Conservation (phyloP, 257 asterid genomes). For the Nicotiana undulata region DNA sequence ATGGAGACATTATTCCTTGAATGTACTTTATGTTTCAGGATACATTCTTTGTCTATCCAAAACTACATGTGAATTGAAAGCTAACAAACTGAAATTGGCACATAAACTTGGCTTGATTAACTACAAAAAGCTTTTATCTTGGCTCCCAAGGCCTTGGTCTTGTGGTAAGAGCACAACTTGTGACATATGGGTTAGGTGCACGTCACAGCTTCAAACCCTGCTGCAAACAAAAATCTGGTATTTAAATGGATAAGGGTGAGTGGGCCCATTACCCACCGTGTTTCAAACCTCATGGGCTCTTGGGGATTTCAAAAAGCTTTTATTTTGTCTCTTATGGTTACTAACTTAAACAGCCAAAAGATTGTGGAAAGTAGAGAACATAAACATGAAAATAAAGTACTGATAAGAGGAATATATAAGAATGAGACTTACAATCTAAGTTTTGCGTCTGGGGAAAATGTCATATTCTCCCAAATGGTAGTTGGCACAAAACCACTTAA, state of each 20-base stretch:
- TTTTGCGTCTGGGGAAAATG: slow-evolving; percentile 26
- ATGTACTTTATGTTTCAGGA: not conserved
- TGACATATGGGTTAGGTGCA: too few relatives aligned
- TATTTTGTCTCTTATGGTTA: not conserved
- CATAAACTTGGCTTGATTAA: not conserved
- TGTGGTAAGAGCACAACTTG: too few relatives aligned
- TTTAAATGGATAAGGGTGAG: too few relatives aligned
- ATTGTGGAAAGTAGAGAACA: not conserved
- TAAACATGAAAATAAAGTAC: not conserved
- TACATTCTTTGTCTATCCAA: not conserved
- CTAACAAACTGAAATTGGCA: not conserved
- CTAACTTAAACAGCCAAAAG: not conserved
- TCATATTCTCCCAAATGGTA: slow-evolving; percentile 39
- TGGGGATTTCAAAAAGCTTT: not conserved
- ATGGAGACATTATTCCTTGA: not conserved
- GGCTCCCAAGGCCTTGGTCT: too few relatives aligned
- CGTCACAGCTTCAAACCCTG: too few relatives aligned
- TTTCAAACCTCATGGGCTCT: too few relatives aligned
- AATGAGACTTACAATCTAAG: slow-evolving; percentile 35
- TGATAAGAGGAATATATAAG: not conserved
- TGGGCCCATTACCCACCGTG: too few relatives aligned
- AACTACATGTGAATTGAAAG: not conserved
- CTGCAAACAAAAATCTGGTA: too few relatives aligned
- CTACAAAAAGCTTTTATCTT: not conserved
- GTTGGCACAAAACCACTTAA: slow-evolving; percentile 51